Base-by-base conservation (phyloP, 805 yeast species). In the Komagataella phaffii region DNA sequence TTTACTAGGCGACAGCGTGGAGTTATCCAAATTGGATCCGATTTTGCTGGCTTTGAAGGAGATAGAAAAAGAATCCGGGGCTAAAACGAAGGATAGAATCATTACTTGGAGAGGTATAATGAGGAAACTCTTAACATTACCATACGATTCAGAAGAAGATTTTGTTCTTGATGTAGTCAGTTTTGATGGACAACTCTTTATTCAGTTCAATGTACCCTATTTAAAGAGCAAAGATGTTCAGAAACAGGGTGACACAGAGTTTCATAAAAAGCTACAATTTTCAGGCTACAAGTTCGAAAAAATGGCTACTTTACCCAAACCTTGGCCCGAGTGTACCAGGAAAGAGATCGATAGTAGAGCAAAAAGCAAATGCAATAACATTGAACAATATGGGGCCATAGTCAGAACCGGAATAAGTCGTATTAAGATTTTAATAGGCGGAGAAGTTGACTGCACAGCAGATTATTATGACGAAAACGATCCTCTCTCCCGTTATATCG, bases 371-470 rank as follows among this genome's bases (percentile, higher is more conserved):
- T 89, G 86, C 6, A 81, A 77, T 60, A 85, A 81, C 61, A 80
- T 80, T 49, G 88, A 83, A 58, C 96, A 91, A 66, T 89, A 80
- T 61, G 71, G 84, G 48, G 75, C 88, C 0, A 83, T 91, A n/a
- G 90, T 90, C 5, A 76, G 77, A 58, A 83, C 96, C 0, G 95
- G 96, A 2, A 80, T 91, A 14, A 96, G 96, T 7, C 75, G 74
- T 48, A 75, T 80, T 17, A 78, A 76, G 55, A 66, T 88, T 47
- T 64, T 87, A 5, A 64, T 89, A 47, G 96, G 89, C 1, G 96
- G 96, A 1, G 98, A 93, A 67, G 87, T 91, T 18, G 98, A 91
- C 65, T 85, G 96, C 63, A 83, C 85, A 8, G 85, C 83, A 76
- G 96, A 89, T 63, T 88, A 79, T 59, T 55, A 57, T 24, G 61